These are phyloP conservation scores for Auriscalpium orientale DNA, from an alignment of 768 basidiomycete genomes.

Conservation along the genomic window DNA sequence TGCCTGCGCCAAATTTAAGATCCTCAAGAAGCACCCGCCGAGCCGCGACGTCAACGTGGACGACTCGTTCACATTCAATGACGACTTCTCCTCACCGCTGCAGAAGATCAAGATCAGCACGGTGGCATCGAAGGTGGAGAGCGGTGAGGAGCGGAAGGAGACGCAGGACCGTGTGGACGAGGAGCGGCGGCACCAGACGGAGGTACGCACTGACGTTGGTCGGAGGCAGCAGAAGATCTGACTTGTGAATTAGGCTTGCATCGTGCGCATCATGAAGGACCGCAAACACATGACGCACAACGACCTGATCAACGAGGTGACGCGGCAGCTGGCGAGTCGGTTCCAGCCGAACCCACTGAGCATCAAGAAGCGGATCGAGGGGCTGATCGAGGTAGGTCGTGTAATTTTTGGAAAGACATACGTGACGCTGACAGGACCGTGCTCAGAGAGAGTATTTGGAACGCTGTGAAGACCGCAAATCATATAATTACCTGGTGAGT, in stretches of 20 bases:
- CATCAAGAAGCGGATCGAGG: constrained; percentile 93
- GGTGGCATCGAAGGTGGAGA: constrained; percentile 83
- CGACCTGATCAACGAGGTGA: constrained; percentile 86
- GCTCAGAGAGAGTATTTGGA: constrained; percentile 88
- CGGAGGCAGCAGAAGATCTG: constrained; percentile 1
- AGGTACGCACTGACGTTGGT: constrained; percentile 43
- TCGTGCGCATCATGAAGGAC: constrained; percentile 97
- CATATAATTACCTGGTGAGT: constrained; percentile 72
- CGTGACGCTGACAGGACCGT: neutral
- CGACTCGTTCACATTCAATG: constrained; percentile 90
- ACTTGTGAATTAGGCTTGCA: constrained; percentile 63
- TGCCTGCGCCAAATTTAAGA: constrained; percentile 89
- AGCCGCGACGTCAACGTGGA: constrained; percentile 68
- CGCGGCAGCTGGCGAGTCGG: constrained; percentile 72
- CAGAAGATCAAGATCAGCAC: constrained; percentile 93
- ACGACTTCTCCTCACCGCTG: constrained; percentile 68
- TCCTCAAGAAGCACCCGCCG: constrained; percentile 86
- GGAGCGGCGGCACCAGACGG: constrained; percentile 81
- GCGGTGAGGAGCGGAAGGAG: constrained; percentile 77
- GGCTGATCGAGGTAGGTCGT: constrained; percentile 75
- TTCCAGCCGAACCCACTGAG: constrained; percentile 81
- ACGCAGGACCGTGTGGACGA: constrained; percentile 88
- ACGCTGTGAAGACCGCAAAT: constrained; percentile 79
- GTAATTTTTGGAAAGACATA: neutral
- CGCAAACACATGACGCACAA: constrained; percentile 84